Evolutionary conservation across 768 basidiomycete genomes (phyloP).

Genomic region (Mycena floridula): DNA sequence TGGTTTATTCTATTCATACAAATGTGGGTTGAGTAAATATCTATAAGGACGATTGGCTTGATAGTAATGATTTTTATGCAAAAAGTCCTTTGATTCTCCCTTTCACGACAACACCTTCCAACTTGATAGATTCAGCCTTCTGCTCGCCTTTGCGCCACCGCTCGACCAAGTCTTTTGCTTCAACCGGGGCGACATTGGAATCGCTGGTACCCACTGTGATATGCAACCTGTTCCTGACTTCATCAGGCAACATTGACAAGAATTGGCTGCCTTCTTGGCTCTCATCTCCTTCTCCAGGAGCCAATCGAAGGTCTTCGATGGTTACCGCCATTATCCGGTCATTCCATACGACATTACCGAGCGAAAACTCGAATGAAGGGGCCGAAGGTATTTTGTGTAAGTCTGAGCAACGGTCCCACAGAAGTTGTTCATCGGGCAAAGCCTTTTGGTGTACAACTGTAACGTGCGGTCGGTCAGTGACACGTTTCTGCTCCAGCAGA

Average conservation of each 20-base stretch:
- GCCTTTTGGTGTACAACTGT: slow-evolving; percentile 74
- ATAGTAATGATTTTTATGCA: background rate
- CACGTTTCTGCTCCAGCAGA: slow-evolving; percentile 38
- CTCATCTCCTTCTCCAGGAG: slow-evolving; percentile 21
- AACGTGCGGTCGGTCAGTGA: slow-evolving; percentile 69
- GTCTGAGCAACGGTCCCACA: slow-evolving; percentile 45
- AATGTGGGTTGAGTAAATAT: background rate
- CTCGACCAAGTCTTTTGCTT: slow-evolving; percentile 64
- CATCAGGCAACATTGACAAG: slow-evolving; percentile 19
- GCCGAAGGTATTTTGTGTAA: slow-evolving; percentile 31
- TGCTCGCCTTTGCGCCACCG: slow-evolving; percentile 35
- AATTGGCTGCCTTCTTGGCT: slow-evolving; percentile 2
- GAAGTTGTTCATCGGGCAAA: slow-evolving; percentile 15
- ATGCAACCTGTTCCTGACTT: slow-evolving; percentile 55
- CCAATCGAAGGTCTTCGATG: slow-evolving; percentile 51
- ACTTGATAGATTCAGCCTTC: slow-evolving; percentile 17
- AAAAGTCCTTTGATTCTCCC: slow-evolving; percentile 10
- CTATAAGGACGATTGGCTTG: background rate
- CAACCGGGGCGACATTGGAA: slow-evolving; percentile 49
- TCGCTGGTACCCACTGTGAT: slow-evolving; percentile 79
- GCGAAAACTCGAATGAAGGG: slow-evolving; percentile 53
- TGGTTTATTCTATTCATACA: too few relatives aligned
- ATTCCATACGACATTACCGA: slow-evolving; percentile 69
- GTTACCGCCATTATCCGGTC: slow-evolving; percentile 75
- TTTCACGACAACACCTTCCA: slow-evolving; percentile 18